Base-by-base conservation (phyloP, 176 grass and related monocot species). In the Avena eriantha region DNA sequence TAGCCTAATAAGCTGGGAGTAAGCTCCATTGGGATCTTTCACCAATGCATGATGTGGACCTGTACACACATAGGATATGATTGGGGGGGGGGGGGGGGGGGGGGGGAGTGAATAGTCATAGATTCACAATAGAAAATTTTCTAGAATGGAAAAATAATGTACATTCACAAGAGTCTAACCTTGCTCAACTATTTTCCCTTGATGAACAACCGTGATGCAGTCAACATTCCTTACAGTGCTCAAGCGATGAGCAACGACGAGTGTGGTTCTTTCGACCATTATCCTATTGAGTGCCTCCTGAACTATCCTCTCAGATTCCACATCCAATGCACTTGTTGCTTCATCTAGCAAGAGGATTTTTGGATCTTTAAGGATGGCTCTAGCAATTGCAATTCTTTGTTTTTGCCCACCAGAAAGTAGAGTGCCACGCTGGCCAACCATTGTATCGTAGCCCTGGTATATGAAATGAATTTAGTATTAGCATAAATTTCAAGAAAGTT, bases 361-460 rank as follows among this genome's bases (percentile, higher is more conserved):
- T 69, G 95, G 95, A 43, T 93, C 83, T 86, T 95, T 98, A 33
- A 98, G 69, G 55, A 97, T 93, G 47, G 95, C 95, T 83, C 95
- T 98, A 22, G 95, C 95, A 53, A 98, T 95, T 68, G 91, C 95
- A 88, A 95, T 90, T 74, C 93, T 93, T 80, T 98, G 95, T 79
- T 98, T 95, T 77, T 98, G 95, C 48, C 95, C 95, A 12, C 95
- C 95, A n/a, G 95, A 98, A 56, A 95, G 93, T 47, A 95, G 93
- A 66, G 93, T 84, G 23, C 95, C 95, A 56, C 83, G 91, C 29
- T 93, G 92, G 19, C 95, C 95, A 63, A 98, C 95, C 87, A 98
- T 85, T 54, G 95, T 98, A 72, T 98, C 91, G 72, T 93, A 90
- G 5, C 95, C 95, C 95, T 98, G 61, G 21, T 76, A 46, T 88